Conservation (phyloP, 495 filamentous ascomycete species). For the Darksidea phi region DNA sequence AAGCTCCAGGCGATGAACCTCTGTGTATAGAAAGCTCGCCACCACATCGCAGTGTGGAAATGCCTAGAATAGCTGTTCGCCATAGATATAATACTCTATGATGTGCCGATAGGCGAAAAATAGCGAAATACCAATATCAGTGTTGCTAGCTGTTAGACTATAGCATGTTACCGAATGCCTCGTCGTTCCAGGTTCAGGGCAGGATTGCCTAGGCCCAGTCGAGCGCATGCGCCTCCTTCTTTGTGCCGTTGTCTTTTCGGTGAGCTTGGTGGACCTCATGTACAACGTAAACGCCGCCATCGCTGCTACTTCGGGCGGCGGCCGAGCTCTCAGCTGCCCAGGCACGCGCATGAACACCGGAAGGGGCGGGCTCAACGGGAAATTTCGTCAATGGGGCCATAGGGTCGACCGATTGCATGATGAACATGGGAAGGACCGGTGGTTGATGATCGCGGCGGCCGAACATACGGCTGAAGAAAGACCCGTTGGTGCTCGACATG, state of each 20-base stretch:
- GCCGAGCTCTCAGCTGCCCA: constrained; percentile 9
- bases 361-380: background rate
- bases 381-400: constrained; percentile 1
- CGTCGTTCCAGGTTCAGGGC: no score
- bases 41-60: background rate
- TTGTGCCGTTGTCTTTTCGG: background rate
- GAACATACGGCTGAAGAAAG: constrained; percentile 10
- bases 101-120: no score
- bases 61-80: no score
- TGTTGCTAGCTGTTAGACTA: no score
- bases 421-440: constrained; percentile 14
- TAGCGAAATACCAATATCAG: no score
- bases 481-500: background rate
- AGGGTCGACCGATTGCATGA: background rate
- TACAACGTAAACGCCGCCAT: constrained; percentile 14
- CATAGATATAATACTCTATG: no score
- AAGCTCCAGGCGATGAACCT: no score
- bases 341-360: constrained; percentile 6
- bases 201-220: background rate
- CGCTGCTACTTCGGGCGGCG: background rate
- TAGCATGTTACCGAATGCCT: no score
- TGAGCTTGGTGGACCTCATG: constrained; percentile 22
- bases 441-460: background rate
- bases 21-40: background rate
- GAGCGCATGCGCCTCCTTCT: background rate